Conservation (phyloP, 2,329 filamentous ascomycete genomes). For the Xylaria sp. region DNA sequence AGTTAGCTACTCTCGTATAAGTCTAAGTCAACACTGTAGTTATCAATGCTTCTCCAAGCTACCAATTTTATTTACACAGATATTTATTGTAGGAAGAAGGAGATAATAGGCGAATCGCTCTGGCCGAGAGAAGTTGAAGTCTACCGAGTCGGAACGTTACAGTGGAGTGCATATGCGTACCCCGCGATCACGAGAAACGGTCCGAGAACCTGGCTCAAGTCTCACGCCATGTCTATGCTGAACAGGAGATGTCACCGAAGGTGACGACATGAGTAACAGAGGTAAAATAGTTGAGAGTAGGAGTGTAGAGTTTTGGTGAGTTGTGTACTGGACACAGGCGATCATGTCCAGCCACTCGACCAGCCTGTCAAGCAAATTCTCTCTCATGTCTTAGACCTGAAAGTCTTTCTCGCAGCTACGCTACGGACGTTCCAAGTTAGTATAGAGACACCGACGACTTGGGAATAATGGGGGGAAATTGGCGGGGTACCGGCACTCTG, state of each 20-base stretch:
- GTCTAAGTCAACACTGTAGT: not conserved
- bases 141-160: not conserved
- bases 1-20: not conserved
- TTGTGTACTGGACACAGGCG: not conserved
- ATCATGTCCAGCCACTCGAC: constrained; percentile 1
- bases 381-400: not conserved
- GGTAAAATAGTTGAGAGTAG: too few species aligned
- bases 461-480: not conserved
- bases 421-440: not conserved
- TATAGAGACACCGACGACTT: not conserved
- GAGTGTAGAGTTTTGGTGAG: too few species aligned
- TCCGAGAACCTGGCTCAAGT: too few species aligned
- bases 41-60: too few species aligned
- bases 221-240: not conserved
- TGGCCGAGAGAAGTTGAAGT: not conserved
- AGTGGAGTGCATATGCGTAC: not conserved
- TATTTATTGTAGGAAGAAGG: too few species aligned
- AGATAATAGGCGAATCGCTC: not conserved
- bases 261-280: not conserved
- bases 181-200: not conserved
- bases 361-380: not conserved
- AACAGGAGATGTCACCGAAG: not conserved
- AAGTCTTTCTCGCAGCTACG: not conserved
- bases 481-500: not conserved
- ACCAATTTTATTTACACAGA: too few species aligned